A percentile compares a stretch with the other conserved stretches of the same genome.
Conservation (phyloP, 1,284 basidiomycete species). For the Tremellales sp. region DNA sequence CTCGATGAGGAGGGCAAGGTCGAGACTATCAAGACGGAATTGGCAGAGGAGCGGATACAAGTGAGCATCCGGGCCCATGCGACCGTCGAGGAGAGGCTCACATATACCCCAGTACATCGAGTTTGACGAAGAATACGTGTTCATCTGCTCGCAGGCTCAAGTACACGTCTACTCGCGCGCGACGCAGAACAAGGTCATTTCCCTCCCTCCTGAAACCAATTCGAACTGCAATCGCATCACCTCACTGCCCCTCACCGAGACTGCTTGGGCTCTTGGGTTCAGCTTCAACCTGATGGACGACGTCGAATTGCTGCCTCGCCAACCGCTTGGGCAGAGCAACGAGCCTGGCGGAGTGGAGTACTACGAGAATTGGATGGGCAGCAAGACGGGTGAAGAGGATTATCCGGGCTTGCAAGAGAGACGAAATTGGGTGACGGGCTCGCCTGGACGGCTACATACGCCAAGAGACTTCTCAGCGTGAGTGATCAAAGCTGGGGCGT, state of each 20-base stretch:
- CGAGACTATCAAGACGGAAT: conserved; percentile 8
- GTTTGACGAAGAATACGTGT: conserved; percentile 43
- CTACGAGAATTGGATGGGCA: not conserved
- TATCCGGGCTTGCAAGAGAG: not conserved
- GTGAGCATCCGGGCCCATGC: no score
- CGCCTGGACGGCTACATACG: not conserved
- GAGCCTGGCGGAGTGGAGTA: not conserved
- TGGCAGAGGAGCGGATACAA: conserved; percentile 12
- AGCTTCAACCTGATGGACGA: not conserved
- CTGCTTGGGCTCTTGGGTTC: not conserved
- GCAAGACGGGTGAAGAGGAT: not conserved
- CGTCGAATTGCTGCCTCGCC: not conserved
- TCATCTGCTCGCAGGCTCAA: conserved; percentile 25
- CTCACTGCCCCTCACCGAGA: not conserved
- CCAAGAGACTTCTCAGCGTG: conserved; percentile 20
- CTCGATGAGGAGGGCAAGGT: conserved; percentile 28
- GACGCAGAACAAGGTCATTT: conserved; percentile 12
- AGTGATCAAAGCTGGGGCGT: conserved; percentile 3
- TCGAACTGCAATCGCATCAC: no score
- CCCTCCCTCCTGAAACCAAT: no score
- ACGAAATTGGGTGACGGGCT: not conserved
- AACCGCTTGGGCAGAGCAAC: not conserved
- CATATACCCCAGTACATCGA: conserved; percentile 44
- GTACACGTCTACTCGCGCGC: conserved; percentile 32
- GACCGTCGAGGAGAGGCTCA: no score